Base-by-base conservation (phyloP, 345 rosid genomes). In the Aquilaria malaccensis region DNA sequence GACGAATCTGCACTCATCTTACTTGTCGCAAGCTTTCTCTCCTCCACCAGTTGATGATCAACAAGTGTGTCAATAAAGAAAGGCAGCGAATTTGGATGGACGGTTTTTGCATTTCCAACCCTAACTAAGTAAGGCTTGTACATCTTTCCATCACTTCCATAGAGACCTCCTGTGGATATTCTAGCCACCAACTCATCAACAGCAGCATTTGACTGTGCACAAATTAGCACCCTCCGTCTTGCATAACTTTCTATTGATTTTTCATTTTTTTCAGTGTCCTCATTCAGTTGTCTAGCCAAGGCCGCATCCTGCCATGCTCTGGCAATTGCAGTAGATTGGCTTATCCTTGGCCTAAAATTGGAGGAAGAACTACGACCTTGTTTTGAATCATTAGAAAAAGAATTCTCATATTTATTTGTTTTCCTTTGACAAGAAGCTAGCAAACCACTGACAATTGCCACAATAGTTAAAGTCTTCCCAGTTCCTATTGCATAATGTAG, bases 201-300 rank as follows among this genome's bases (percentile, higher is more conserved):
- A 46, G 98, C 98, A 59, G 98, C 98, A 81, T 93, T 93, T 64
- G 98, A 93, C 74, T 93, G 98, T 57, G 98, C 97, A 70, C 98
- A 93, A 60, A 93, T 73, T 57, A 93, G 79, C 65, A 93, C 90
- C 74, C 98, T 93, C 76, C 86, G 86, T 69, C 76, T 84, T 15
- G 69, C 62, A 68, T 75, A 80, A 68, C 64, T 72, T 72, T 80
- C 94, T 50, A 55, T 59, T 55, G 75, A 47, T 63, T 74, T 81
- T 77, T 68, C 72, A 45, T 71, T 70, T 54, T 64, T 76, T 70
- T 77, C 85, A 15, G 43, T 70, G 15, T 84, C 83, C 68, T 83
- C 87, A 70, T 75, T 76, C 60, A 87, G 65, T 67, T 89, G 96
- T 69, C 77, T 85, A 60, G 97, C 98, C 64, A 89, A 67, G 71